Evolutionary conservation across 1,139 yeast species (phyloP).

Genomic region (Pichia sp.): DNA sequence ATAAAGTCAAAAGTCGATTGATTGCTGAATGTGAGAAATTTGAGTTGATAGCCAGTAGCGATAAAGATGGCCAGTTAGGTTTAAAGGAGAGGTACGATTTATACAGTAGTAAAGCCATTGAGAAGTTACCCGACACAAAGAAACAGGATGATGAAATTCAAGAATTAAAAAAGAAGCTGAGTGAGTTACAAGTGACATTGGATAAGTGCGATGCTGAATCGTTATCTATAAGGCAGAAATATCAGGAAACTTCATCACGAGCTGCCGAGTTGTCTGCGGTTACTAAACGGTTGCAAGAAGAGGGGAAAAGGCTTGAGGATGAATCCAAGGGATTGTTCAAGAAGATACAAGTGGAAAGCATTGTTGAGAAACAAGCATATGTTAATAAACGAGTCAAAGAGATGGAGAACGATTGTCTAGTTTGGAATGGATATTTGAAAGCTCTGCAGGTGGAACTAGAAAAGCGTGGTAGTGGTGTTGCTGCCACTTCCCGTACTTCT

Average conservation of each 20-base stretch:
- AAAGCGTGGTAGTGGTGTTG: neutral
- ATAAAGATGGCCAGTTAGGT: conserved; percentile 17
- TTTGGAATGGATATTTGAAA: conserved; percentile 13
- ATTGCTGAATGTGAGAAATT: conserved; percentile 32
- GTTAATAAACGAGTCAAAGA: neutral
- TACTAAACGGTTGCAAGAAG: conserved; percentile 33
- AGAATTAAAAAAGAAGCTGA: conserved; percentile 35
- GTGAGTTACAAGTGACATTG: conserved; percentile 34
- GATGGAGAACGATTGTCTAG: conserved; percentile 3
- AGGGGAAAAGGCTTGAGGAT: conserved; percentile 32
- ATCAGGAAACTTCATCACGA: conserved; percentile 49
- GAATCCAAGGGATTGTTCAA: conserved; percentile 44
- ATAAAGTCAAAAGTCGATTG: conserved; percentile 44
- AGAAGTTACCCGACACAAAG: conserved; percentile 17
- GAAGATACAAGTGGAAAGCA: conserved; percentile 36
- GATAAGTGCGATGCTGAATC: conserved; percentile 33
- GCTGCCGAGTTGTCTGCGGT: conserved; percentile 50
- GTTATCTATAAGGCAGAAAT: conserved; percentile 43
- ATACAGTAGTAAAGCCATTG: conserved; percentile 11
- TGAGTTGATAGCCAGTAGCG: neutral
- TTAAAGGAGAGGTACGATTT: conserved; percentile 21
- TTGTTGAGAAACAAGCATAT: conserved; percentile 14
- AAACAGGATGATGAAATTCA: conserved; percentile 30
- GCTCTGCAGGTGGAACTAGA: conserved; percentile 7
- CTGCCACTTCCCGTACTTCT: neutral